Evolutionary conservation across 2,329 filamentous ascomycete genomes (phyloP).

Genomic region (Aspergillus phoenicis): DNA sequence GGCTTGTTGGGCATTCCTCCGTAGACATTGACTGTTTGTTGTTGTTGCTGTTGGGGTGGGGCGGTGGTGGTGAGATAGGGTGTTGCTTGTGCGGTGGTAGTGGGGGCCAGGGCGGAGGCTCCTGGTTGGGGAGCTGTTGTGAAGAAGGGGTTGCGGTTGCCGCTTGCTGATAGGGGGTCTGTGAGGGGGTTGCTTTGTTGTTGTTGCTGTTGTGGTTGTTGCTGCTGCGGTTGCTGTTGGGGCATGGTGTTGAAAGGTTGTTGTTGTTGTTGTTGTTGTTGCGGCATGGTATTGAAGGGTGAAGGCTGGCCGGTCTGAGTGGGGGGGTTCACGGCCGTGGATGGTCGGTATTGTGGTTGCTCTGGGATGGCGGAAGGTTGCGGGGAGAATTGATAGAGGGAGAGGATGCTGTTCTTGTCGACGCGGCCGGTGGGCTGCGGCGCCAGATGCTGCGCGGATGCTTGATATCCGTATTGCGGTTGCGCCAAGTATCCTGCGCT

Average conservation of each 20-base stretch:
- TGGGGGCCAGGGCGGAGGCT: slow-evolving; percentile 1
- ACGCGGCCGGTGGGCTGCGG: slow-evolving; percentile 47
- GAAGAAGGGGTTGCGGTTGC: slow-evolving; percentile 33
- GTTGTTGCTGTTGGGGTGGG: neutral
- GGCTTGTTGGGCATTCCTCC: slow-evolving; percentile 17
- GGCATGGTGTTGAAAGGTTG: neutral
- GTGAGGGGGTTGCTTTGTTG: slow-evolving; percentile 15
- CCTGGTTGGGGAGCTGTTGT: slow-evolving; percentile 8
- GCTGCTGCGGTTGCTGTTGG: slow-evolving; percentile 10
- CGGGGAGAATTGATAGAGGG: slow-evolving; percentile 49
- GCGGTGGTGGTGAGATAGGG: neutral
- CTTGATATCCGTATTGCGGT: slow-evolving; percentile 27
- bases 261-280: slow-evolving; percentile 12
- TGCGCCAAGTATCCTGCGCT: slow-evolving; percentile 30
- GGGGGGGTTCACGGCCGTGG: slow-evolving; percentile 23
- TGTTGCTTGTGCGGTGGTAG: slow-evolving; percentile 10
- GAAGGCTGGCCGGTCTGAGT: slow-evolving; percentile 22
- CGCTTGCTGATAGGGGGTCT: slow-evolving; percentile 21
- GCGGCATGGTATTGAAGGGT: slow-evolving; percentile 18
- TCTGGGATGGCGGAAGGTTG: slow-evolving; percentile 39
- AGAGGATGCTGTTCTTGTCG: slow-evolving; percentile 51
- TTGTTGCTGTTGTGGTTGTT: slow-evolving; percentile 12
- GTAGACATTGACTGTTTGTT: neutral
- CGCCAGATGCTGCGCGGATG: slow-evolving; percentile 32
- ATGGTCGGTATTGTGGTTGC: slow-evolving; percentile 32